These are phyloP conservation scores for Eragrostis tef DNA, from an alignment of 202 grass and related monocot species.

Conservation along the genomic window DNA sequence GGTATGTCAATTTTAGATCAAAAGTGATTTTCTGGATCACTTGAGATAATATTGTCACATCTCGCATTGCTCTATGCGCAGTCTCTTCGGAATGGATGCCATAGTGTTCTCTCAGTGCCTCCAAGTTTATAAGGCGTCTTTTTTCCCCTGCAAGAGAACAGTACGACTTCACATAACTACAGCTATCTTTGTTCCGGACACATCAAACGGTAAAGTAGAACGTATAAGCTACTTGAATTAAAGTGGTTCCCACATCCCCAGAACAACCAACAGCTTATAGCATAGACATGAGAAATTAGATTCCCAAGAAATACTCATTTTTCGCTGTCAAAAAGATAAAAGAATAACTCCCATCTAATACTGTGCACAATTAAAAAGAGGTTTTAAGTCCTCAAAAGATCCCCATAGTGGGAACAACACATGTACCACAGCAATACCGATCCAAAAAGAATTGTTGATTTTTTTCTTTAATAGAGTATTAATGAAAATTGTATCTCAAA, in stretches of 20 bases:
- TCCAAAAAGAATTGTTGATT: not conserved
- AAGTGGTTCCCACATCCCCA: not conserved
- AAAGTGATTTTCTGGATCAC: conserved; percentile 65
- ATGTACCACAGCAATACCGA: not conserved
- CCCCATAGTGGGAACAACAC: not conserved
- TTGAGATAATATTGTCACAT: conserved; percentile 57
- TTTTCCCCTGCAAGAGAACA: conserved; percentile 54
- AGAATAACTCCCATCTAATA: not conserved
- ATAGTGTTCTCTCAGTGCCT: conserved; percentile 51
- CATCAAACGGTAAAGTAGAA: conserved; percentile 30
- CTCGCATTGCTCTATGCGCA: conserved; percentile 71
- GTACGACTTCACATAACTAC: conserved; percentile 13
- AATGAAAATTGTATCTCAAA: conserved; percentile 1
- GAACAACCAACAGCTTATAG: not conserved
- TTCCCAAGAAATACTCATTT: too few species aligned
- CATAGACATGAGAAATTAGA: not conserved
- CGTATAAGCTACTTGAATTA: not conserved
- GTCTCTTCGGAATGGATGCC: conserved; percentile 7
- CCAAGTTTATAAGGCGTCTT: conserved; percentile 28
- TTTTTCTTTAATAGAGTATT: conserved; percentile 11
- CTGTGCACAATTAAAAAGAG: not conserved
- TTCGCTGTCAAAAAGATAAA: too few species aligned
- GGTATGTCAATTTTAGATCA: conserved; percentile 57
- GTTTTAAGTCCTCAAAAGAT: not conserved
- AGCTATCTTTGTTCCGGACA: conserved; percentile 4